Percentiles rank a stretch among this genome's conserved stretches.
phyloP scores from a whole-genome alignment of 805 yeast genomes.

The Dipodascopsis uninucleata region DNA sequence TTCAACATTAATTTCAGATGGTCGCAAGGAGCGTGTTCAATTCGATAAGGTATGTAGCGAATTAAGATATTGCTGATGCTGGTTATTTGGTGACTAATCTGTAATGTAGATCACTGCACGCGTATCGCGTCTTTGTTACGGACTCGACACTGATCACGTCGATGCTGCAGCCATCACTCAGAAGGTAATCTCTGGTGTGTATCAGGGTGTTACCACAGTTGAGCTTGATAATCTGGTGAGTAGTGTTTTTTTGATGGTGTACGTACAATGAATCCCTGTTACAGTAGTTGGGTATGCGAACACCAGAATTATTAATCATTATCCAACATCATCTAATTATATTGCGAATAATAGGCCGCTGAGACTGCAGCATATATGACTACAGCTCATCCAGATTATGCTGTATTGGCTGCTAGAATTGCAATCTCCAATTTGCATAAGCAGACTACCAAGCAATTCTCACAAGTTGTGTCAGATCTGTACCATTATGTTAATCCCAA shows the following conservation, averaged over 20 bases:
- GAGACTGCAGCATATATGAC: constrained; percentile 98
- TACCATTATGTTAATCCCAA: constrained; percentile 78
- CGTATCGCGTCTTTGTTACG: constrained; percentile 89
- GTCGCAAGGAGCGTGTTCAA: constrained; percentile 84
- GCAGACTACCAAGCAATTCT: constrained; percentile 83
- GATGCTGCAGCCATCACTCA: constrained; percentile 96
- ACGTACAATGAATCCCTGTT: no score
- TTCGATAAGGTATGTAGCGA: constrained; percentile 52
- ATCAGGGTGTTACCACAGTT: constrained; percentile 92
- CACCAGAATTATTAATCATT: not conserved
- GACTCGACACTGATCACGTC: constrained; percentile 84
- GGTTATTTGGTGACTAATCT: not conserved
- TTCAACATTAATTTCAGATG: constrained; percentile 46
- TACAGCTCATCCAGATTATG: constrained; percentile 96
- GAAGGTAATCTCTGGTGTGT: constrained; percentile 91
- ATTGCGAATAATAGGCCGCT: constrained; percentile 53
- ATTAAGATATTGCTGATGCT: not conserved
- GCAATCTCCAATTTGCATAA: constrained; percentile 93
- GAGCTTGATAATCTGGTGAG: constrained; percentile 54
- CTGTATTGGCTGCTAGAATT: constrained; percentile 80
- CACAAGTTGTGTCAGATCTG: constrained; percentile 69
- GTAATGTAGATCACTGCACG: constrained; percentile 75
- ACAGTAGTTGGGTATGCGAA: no score
- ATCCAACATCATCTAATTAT: not conserved
- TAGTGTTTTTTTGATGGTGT: not conserved